Evolutionary conservation across 371 early-diverging fungal genomes (phyloP).

Genomic region (Phascolomyces articulosus): DNA sequence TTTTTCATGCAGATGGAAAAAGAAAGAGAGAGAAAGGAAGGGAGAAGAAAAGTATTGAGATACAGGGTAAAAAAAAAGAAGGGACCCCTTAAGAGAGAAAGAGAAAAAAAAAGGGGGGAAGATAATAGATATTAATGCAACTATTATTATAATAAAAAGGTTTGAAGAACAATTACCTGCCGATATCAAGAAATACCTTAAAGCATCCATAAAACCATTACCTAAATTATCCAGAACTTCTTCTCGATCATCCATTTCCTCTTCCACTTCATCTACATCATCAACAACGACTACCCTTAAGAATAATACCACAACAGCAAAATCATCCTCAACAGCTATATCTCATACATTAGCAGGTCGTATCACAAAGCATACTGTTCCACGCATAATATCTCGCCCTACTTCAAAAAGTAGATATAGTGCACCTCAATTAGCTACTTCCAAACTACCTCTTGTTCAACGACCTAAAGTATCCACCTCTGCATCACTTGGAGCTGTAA

Average conservation of each 20-base stretch:
- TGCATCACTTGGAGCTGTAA: neutral
- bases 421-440: neutral
- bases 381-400: neutral
- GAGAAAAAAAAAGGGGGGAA: neutral
- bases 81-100: neutral
- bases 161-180: neutral
- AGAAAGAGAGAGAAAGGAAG: neutral
- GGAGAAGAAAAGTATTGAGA: too few species aligned
- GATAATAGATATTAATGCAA: neutral
- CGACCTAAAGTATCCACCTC: neutral
- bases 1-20: too few species aligned
- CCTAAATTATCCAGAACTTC: neutral
- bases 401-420: neutral
- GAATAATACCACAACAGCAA: neutral
- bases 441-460: neutral
- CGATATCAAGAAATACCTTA: slow-evolving; percentile 3
- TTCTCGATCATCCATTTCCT: neutral
- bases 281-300: neutral
- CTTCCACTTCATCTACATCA: neutral
- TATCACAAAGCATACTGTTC: neutral
- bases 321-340: neutral
- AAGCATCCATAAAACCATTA: neutral
- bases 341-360: neutral
- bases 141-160: neutral
- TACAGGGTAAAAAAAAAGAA: too few species aligned